Evolutionary conservation across 2,329 filamentous ascomycete species (phyloP), one percentile per base, ranked within the genome.

Genomic region (Cladosporium phlei): DNA sequence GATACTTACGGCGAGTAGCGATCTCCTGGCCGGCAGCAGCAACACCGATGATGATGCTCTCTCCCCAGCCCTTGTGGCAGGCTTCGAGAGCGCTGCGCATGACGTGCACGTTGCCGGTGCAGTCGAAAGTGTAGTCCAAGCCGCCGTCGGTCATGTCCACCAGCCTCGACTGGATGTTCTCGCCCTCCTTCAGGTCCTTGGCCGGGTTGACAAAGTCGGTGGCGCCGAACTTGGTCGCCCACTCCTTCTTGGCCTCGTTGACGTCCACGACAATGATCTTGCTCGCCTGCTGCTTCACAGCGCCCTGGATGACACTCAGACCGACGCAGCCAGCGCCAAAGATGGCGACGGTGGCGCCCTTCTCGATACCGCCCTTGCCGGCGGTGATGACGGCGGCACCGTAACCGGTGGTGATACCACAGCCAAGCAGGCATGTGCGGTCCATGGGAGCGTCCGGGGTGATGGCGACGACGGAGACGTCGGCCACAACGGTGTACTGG

Each of bases 101-200:
- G 47, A 98, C 93, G 58, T 83, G 80, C 44, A 97, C 90, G 64
- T 97, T 97, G 50, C 93, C 93, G 5, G 93, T 98, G 78, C 93
- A 97, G 75, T 98, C 93, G 66, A 98, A 98, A 39, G 93, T 98
- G 76, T 96, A 97, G 75, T 98, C 93, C 67, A 89, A 95, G 42
- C 93, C 93, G 56, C 93, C 93, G 62, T 97, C 93, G 2, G 93
- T 98, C 85, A 97, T 89, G 72, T 97, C 91, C 58, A 97, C 82
- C 55, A 98, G 79, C 74, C 91, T 85, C 64, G 95, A 88, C 61
- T 94, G 88, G 58, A 97, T 86, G 50, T 79, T 88, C 77, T 91
- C 85, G 53, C 77, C 79, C 38, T 67, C 63, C 55, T 71, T 69
- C 46, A 75, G 59, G 43, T 64, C 59, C 69, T 91, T 84, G 50